Conservation (phyloP, 192 early-diverging fungal genomes). For the Umbelopsis sp. region DNA sequence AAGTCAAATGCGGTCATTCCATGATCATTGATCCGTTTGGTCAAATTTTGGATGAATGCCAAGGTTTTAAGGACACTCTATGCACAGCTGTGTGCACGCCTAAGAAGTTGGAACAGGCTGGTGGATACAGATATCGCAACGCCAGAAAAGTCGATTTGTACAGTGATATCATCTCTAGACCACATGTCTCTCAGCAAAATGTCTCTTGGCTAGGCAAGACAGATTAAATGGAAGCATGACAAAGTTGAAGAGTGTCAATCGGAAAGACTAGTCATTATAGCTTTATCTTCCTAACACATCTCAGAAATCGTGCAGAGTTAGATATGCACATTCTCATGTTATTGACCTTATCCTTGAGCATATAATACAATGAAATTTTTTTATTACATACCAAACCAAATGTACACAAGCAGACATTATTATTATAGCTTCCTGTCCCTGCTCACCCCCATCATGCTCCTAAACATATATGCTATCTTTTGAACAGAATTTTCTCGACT, state of each 20-base stretch:
- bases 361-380: not conserved
- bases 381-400: not conserved
- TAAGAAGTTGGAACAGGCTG: constrained; percentile 13
- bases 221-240: not conserved
- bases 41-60: constrained; percentile 15
- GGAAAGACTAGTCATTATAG: not conserved
- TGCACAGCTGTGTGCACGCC: not conserved
- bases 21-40: constrained; percentile 23
- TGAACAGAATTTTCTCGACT: not conserved
- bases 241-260: too few species aligned
- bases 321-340: too few species aligned
- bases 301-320: not conserved
- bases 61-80: not conserved
- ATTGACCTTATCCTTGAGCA: too few species aligned
- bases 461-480: not conserved
- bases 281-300: not conserved
- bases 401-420: not conserved
- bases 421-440: not conserved
- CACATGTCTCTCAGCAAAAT: not conserved
- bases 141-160: constrained; percentile 16
- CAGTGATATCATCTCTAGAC: not conserved
- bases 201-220: constrained; percentile 14
- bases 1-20: constrained; percentile 18
- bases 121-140: constrained; percentile 21
- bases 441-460: not conserved